These are phyloP conservation scores for Ceratobasidium sp. DNA, from an alignment of 1,284 basidiomycete species.

Conservation along the genomic window DNA sequence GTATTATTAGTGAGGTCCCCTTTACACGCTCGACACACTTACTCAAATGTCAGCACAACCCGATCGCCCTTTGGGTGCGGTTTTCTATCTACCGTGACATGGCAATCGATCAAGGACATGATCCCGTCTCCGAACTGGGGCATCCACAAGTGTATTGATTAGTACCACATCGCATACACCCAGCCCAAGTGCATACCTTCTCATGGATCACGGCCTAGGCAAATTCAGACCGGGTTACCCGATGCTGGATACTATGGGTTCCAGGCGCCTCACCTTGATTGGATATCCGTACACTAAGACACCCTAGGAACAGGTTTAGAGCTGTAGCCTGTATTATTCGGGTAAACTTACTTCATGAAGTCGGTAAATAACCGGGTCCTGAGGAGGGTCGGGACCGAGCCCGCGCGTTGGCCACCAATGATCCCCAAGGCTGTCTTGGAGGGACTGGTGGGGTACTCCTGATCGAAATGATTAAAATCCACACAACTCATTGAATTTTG, in stretches of 20 bases:
- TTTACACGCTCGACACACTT: conserved; percentile 50
- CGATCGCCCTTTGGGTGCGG: conserved; percentile 81
- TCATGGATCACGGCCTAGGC: conserved; percentile 79
- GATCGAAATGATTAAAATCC: too few species aligned
- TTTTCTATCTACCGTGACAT: conserved; percentile 73
- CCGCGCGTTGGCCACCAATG: conserved; percentile 78
- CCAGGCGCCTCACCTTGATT: conserved; percentile 62
- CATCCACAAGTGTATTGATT: too few species aligned
- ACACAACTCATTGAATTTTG: too few species aligned
- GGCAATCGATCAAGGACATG: conserved; percentile 89
- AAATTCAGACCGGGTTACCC: conserved; percentile 8
- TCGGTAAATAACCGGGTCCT: conserved; percentile 82
- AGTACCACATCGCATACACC: too few species aligned
- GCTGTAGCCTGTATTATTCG: not conserved
- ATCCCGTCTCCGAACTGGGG: conserved; percentile 84
- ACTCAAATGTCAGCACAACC: conserved; percentile 83
- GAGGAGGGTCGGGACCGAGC: conserved; percentile 68
- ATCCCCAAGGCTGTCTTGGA: conserved; percentile 61
- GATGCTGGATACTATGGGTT: not conserved
- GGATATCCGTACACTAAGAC: conserved; percentile 81
- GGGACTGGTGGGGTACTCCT: conserved; percentile 51
- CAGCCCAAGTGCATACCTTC: conserved; percentile 59
- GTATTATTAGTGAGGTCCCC: not conserved
- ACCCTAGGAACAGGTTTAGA: conserved; percentile 53
- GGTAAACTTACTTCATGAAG: conserved; percentile 70